Evolutionary conservation across 208 protist species (phyloP).

Genomic region (Acanthamoeba quina): DNA sequence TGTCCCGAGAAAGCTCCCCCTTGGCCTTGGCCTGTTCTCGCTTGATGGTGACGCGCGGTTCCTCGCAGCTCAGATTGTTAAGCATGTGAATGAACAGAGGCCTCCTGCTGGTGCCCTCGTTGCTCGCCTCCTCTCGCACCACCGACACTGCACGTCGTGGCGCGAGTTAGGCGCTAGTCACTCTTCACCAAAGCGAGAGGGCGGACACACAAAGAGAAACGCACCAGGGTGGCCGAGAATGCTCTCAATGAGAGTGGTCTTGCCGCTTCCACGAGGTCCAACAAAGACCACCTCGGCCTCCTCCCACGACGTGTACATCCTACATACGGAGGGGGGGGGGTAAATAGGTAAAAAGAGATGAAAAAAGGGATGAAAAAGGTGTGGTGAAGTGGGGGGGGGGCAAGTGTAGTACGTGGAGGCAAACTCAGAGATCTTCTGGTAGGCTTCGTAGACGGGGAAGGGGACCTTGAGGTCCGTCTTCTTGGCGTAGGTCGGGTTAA

Average conservation of each 20-base stretch:
- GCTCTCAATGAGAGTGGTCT: constrained; percentile 82
- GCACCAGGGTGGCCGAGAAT: constrained; percentile 77
- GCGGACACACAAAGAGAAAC: not conserved
- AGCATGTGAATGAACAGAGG: constrained; percentile 78
- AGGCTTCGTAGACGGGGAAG: constrained; percentile 58
- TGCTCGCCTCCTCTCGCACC: constrained; percentile 13
- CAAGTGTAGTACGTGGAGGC: constrained; percentile 15
- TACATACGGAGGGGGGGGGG: not conserved
- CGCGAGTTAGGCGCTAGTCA: not conserved
- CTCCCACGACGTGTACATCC: constrained; percentile 75
- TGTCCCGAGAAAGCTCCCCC: constrained; percentile 50
- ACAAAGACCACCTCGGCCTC: constrained; percentile 83
- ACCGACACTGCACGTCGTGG: constrained; percentile 47
- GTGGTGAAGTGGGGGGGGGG: not conserved
- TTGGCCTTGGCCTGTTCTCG: constrained; percentile 55
- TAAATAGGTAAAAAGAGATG: not conserved
- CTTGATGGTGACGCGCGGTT: constrained; percentile 80
- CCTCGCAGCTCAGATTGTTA: constrained; percentile 77
- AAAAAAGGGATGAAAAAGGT: not conserved
- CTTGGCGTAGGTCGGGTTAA: not conserved
- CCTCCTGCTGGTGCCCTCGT: constrained; percentile 41
- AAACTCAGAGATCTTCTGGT: constrained; percentile 38
- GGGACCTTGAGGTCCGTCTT: constrained; percentile 49
- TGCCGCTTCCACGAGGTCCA: constrained; percentile 75
- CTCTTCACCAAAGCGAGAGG: not conserved